Evolutionary conservation across 2,329 filamentous ascomycete species (phyloP).

Genomic region (Colletotrichum gigasporum): DNA sequence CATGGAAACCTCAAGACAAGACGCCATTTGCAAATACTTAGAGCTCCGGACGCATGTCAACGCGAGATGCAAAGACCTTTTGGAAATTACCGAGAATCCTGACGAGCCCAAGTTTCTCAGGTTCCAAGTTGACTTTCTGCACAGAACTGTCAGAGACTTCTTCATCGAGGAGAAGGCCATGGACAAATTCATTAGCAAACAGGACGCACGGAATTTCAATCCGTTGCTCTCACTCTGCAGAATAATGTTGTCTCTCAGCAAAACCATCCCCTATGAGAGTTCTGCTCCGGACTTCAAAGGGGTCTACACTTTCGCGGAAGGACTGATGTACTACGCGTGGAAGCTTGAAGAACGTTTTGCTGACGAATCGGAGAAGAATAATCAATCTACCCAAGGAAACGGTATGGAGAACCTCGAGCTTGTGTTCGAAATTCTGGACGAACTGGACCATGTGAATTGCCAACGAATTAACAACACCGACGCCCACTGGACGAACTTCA

Average conservation of each 20-base stretch:
- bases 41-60: neutral
- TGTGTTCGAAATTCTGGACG: neutral
- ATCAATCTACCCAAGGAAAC: neutral
- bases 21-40: neutral
- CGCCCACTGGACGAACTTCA: neutral
- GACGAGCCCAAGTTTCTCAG: neutral
- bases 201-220: neutral
- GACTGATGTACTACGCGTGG: neutral
- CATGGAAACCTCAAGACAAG: neutral
- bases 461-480: neutral
- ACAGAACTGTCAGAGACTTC: slow-evolving; percentile 29
- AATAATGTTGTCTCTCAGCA: neutral
- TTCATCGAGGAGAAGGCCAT: neutral
- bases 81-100: neutral
- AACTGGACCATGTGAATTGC: neutral
- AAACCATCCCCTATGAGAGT: neutral
- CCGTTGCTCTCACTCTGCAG: neutral
- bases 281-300: neutral
- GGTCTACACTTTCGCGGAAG: neutral
- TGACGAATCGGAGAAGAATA: neutral
- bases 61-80: neutral
- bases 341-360: neutral
- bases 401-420: too few relatives aligned
- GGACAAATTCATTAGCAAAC: neutral
- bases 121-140: slow-evolving; percentile 25